A percentile compares a stretch with the other conserved stretches of the same genome.
Evolutionary conservation across 2,329 filamentous ascomycete species (phyloP).

Genomic region (Exophiala bonariae): DNA sequence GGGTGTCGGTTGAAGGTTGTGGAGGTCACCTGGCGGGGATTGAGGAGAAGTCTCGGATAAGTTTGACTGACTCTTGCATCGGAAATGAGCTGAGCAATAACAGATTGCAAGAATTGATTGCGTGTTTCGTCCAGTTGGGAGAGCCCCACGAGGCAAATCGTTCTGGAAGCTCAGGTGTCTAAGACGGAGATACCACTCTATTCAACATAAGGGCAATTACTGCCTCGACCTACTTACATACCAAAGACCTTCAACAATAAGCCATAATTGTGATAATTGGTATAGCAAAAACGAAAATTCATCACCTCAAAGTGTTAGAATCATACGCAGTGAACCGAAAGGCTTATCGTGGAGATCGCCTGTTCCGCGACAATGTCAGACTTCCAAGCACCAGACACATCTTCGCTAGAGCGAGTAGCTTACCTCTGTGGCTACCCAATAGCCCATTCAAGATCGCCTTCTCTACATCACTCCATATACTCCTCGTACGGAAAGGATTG

Average conservation of each 20-base stretch:
- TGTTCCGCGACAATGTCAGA: too few species aligned
- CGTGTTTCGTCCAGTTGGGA: too few species aligned
- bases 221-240: too few species aligned
- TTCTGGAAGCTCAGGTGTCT: too few species aligned
- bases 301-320: too few species aligned
- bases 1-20: neutral
- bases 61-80: neutral
- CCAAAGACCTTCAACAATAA: too few species aligned
- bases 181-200: too few species aligned
- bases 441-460: slow-evolving; percentile 57
- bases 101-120: neutral
- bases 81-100: neutral
- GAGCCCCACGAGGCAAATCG: too few species aligned
- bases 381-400: slow-evolving; percentile 16
- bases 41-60: slow-evolving; percentile 1
- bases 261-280: too few species aligned
- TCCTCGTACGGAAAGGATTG: slow-evolving; percentile 52
- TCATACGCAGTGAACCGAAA: neutral
- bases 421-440: slow-evolving; percentile 60
- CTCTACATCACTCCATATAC: slow-evolving; percentile 57
- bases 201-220: too few species aligned
- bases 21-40: slow-evolving; percentile 1
- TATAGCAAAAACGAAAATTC: too few species aligned
- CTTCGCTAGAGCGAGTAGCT: slow-evolving; percentile 49
- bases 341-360: neutral